Evolutionary conservation across 805 yeast genomes (phyloP), one percentile per base, ranked within the genome.

Genomic region (Brettanomyces naardenensis): DNA sequence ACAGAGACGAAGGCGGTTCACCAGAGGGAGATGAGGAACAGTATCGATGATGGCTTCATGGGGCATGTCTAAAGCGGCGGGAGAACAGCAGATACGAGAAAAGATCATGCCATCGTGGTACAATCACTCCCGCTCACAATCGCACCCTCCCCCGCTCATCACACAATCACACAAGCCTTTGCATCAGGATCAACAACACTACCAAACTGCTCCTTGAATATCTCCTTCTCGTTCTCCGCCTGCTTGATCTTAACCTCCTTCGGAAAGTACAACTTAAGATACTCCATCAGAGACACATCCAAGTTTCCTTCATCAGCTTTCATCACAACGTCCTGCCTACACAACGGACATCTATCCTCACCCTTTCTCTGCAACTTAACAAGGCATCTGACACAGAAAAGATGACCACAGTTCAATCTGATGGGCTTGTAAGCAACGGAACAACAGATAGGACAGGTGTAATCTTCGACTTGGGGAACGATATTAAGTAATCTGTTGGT

Each of bases 381-480:
- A 40, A 81, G 55, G 48, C 92, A 82, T 34, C 89, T 59, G 3
- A 82, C 75, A 53, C 92, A 82, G 54, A 81, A 82, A 17, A 80
- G 59, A 52, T 82, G 92, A 1, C 69, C 69, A 54, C 92, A 82
- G 7, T 56, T 59, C 13, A 82, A 60, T 34, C 77, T 59, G 34
- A 82, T 77, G 3, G 92, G 92, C 48, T 80, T 79, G 59, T 69
- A 82, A 0, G 88, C 87, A 33, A 82, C 68, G 3, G 73, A 67
- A 54, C 73, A 70, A 52, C 92, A 82, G 7, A 82, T 75, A 1
- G 89, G 86, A 52, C 92, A 82, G 2, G 75, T 62, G 49, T 80
- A 82, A 53, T 83, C 90, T 35, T 82, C 89, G 4, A 83, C 58
- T 53, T 80, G 89, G 2, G 92, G 92, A 1, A 80, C 61, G 2